Evolutionary conservation across 2,329 filamentous ascomycete genomes (phyloP), one percentile per base, ranked within the genome.

Genomic region (Hypomyces rosellus): DNA sequence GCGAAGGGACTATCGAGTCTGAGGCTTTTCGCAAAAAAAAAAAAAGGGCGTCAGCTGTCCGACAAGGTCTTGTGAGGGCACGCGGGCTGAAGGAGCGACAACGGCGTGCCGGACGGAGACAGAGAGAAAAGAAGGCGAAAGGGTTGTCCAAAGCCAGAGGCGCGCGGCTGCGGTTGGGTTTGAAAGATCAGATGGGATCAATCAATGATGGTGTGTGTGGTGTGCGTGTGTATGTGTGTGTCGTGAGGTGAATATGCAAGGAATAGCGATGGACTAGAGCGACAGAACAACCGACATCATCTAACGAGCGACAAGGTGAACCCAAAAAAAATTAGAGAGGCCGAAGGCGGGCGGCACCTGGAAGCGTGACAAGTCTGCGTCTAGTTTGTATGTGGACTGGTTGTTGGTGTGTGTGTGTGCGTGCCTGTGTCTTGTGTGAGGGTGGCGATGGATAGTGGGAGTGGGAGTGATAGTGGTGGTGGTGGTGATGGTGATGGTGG

Each of bases 221-320:
- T 3, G 20, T 20, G 20, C 20, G 20, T 20, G 3, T 20, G 20
- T 20, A 20, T 20, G 20, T 20, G 20, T 20, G 25, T 30, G 25
- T 30, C 25, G 25, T 30, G 25, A 30, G 25, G 25, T 30, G 25
- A 30, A 30, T 30, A 30, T 30, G 25, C 25, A 30, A 30, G 25
- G 25, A 30, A 30, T 30, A 30, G 25, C 25, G 25, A 30, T 30
- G 25, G 25, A 30, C 25, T 30, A 30, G 25, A 30, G 25, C 25
- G 9, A 30, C 25, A 30, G 25, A 30, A 30, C 25, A 30, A 8
- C 25, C 25, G 25, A 30, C 25, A 30, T 30, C 25, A 30, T 30
- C 25, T 30, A 52, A 39, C 25, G 50, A 52, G 50, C 50, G 50
- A 38, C 50, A 22, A 22, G 37, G 38, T 36, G 38, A 16, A 18